phyloP scores from a whole-genome alignment of 441 rosid species.

The Erodium texanum region DNA sequence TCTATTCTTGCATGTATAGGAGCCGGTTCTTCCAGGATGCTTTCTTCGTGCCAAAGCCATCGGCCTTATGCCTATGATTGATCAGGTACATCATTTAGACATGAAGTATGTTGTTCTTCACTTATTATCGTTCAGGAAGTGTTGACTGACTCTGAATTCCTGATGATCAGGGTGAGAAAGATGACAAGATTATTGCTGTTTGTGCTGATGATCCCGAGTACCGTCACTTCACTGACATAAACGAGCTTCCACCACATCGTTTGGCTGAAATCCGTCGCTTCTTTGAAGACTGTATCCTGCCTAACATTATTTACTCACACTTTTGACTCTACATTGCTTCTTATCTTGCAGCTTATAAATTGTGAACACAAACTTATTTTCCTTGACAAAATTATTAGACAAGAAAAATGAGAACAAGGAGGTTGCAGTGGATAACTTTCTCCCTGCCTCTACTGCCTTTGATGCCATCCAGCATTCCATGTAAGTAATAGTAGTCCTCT shows the following conservation, averaged over 20 bases:
- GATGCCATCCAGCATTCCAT: slow-evolving; percentile 55
- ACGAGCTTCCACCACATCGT: slow-evolving; percentile 94
- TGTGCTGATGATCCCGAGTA: slow-evolving; percentile 99
- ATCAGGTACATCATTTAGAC: slow-evolving; percentile 40
- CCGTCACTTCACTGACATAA: slow-evolving; percentile 83
- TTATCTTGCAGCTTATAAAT: not conserved
- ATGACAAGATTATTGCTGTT: slow-evolving; percentile 94
- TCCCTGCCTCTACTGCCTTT: slow-evolving; percentile 52
- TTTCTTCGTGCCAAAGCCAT: slow-evolving; percentile 74
- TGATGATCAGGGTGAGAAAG: slow-evolving; percentile 71
- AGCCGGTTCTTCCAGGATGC: slow-evolving; percentile 75
- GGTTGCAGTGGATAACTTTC: slow-evolving; percentile 63
- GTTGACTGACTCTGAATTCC: not conserved
- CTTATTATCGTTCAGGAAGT: not conserved
- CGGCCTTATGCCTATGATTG: slow-evolving; percentile 82
- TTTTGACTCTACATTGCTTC: not conserved
- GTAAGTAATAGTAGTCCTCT: slow-evolving; percentile 29
- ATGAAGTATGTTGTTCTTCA: not conserved
- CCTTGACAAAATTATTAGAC: slow-evolving; percentile 45
- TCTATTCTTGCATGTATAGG: slow-evolving; percentile 27
- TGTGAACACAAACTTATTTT: not conserved
- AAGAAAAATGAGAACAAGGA: slow-evolving; percentile 91
- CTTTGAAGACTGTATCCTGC: slow-evolving; percentile 94
- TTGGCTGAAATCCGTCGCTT: slow-evolving; percentile 95
- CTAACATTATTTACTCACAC: not conserved